Evolutionary conservation across 495 filamentous ascomycete genomes (phyloP).

Genomic region (Niebla homalea): DNA sequence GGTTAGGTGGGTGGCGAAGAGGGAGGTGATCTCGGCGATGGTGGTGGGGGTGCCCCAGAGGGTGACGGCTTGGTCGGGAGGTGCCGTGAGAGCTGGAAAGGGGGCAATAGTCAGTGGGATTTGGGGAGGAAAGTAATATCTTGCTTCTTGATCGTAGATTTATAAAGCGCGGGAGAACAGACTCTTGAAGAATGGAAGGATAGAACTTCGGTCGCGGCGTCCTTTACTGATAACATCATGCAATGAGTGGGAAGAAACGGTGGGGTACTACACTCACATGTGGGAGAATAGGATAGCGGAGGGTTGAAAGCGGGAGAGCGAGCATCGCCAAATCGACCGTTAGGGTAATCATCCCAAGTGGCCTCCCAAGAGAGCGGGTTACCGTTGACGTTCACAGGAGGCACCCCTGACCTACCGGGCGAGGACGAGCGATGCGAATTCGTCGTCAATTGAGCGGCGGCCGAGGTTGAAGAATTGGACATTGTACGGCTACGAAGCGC

Average conservation of each 20-base stretch:
- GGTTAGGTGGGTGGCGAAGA: slow-evolving; percentile 69
- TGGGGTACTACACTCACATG: not conserved
- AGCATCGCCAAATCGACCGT: slow-evolving; percentile 92
- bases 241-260: not conserved
- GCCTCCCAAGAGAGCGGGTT: slow-evolving; percentile 87
- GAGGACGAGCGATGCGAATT: slow-evolving; percentile 28
- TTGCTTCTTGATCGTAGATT: not conserved
- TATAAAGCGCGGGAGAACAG: too few relatives aligned
- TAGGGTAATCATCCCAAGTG: slow-evolving; percentile 98
- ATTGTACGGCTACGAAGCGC: slow-evolving; percentile 15
- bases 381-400: slow-evolving; percentile 48
- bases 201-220: too few relatives aligned
- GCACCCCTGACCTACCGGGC: slow-evolving; percentile 25
- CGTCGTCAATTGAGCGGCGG: slow-evolving; percentile 57
- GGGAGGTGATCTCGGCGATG: slow-evolving; percentile 51
- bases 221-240: too few relatives aligned
- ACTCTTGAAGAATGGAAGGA: too few relatives aligned
- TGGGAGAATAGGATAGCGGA: slow-evolving; percentile 25
- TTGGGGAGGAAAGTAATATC: slow-evolving; percentile 59
- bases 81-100: slow-evolving; percentile 70
- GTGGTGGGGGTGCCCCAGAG: slow-evolving; percentile 73
- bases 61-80: slow-evolving; percentile 57
- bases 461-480: slow-evolving; percentile 28
- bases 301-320: slow-evolving; percentile 73
- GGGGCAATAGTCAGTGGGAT: slow-evolving; percentile 29